phyloP scores from a whole-genome alignment of 306 rosid genomes.

The Vicia villosa region DNA sequence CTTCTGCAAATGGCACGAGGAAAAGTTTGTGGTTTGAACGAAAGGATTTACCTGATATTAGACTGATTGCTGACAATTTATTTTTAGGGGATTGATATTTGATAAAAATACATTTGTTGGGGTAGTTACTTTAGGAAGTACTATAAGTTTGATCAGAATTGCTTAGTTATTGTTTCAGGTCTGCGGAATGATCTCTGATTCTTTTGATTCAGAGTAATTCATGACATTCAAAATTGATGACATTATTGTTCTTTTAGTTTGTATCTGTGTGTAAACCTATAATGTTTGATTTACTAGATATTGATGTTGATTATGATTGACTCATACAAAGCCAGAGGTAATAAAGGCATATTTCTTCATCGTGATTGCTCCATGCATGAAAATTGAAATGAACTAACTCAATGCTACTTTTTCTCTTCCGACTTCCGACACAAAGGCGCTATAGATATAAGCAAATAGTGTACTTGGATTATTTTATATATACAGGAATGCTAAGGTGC shows the following conservation, averaged over 20 bases:
- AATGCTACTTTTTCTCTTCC: too few relatives aligned
- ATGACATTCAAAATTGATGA: conserved; percentile 15
- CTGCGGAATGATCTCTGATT: conserved; percentile 33
- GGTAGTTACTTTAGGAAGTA: conserved; percentile 35
- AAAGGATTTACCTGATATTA: conserved; percentile 22
- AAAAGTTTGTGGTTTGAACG: conserved; percentile 42
- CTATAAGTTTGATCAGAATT: conserved; percentile 32
- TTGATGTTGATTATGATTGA: not conserved
- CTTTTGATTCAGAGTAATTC: conserved; percentile 42
- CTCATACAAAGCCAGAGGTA: not conserved
- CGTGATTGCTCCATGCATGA: not conserved
- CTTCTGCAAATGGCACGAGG: conserved; percentile 70
- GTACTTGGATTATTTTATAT: too few relatives aligned
- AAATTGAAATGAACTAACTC: too few relatives aligned
- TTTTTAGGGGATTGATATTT: conserved; percentile 32
- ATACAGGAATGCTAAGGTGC: too few relatives aligned
- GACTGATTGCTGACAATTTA: conserved; percentile 32
- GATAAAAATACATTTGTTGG: not conserved
- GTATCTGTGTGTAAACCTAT: not conserved
- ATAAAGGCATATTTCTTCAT: not conserved
- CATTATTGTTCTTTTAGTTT: conserved; percentile 4
- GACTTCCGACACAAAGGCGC: too few relatives aligned
- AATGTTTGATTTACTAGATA: not conserved
- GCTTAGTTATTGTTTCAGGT: conserved; percentile 27
- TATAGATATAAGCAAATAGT: too few relatives aligned